A percentile compares a stretch with the other conserved stretches of the same genome.
Conservation (phyloP, 768 basidiomycete species). For the Lactarius vividus region DNA sequence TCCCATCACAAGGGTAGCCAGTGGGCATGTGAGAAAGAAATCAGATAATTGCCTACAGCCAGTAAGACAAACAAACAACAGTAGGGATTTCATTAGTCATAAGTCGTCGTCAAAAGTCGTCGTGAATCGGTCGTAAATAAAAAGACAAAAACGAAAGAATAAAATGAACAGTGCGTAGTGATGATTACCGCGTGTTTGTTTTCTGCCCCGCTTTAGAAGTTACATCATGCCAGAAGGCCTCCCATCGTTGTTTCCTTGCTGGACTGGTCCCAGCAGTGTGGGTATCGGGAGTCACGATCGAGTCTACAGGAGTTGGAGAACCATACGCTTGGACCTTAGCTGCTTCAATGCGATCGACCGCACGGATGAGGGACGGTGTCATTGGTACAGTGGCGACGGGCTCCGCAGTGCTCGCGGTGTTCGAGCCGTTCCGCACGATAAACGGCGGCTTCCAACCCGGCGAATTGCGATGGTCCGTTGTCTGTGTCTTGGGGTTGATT, state of each 20-base stretch:
- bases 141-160: not conserved
- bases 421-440: slow-evolving; percentile 39
- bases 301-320: not conserved
- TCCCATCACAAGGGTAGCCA: not conserved
- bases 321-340: slow-evolving; percentile 42
- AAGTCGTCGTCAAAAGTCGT: slow-evolving; percentile 1
- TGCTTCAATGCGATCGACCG: slow-evolving; percentile 55
- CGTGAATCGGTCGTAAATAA: not conserved
- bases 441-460: slow-evolving; percentile 52
- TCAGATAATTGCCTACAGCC: slow-evolving; percentile 17
- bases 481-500: slow-evolving; percentile 23
- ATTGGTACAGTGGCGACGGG: slow-evolving; percentile 49
- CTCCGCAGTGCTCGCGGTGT: slow-evolving; percentile 5
- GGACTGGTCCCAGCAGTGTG: not conserved
- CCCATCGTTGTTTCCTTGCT: slow-evolving; percentile 22
- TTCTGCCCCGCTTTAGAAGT: slow-evolving; percentile 16
- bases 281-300: not conserved
- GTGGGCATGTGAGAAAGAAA: not conserved
- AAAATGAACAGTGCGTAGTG: not conserved
- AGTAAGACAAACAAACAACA: slow-evolving; percentile 24
- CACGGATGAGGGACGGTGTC: slow-evolving; percentile 62
- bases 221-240: slow-evolving; percentile 25
- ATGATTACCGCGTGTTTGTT: slow-evolving; percentile 5
- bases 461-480: slow-evolving; percentile 24
- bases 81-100: slow-evolving; percentile 14